phyloP scores from a whole-genome alignment of 805 yeast species.

The Danielozyma ontarioensis region DNA sequence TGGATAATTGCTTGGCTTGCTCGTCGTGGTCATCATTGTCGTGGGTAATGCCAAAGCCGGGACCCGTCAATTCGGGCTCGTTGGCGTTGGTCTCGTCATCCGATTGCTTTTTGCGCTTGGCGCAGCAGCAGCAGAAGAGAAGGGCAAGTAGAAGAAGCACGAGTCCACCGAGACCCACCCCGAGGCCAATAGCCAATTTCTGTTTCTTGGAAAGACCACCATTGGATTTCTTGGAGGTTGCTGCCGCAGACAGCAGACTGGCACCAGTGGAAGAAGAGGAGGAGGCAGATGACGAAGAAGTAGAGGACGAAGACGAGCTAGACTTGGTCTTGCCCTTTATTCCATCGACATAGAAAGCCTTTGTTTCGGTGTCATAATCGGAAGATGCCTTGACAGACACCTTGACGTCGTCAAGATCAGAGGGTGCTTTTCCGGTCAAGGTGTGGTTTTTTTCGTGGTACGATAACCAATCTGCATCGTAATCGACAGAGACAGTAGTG shows the following conservation, averaged over 20 bases:
- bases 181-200: conserved; percentile 84
- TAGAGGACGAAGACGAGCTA: conserved; percentile 18
- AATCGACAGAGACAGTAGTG: conserved; percentile 45
- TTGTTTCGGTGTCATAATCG: conserved; percentile 21
- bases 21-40: conserved; percentile 22
- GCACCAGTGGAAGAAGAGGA: conserved; percentile 24
- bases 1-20: conserved; percentile 38
- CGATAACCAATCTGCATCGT: conserved; percentile 54
- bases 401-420: conserved; percentile 15
- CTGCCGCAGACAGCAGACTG: conserved; percentile 12
- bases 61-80: conserved; percentile 21
- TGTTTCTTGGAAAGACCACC: conserved; percentile 32
- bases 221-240: conserved; percentile 3
- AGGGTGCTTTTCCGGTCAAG: conserved; percentile 59
- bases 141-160: conserved; percentile 44
- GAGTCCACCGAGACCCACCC: conserved; percentile 73
- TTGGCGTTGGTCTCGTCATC: conserved; percentile 12
- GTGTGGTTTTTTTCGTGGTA: conserved; percentile 59
- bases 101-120: conserved; percentile 24
- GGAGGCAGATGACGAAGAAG: conserved; percentile 14
- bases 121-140: conserved; percentile 52
- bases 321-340: conserved; percentile 24
- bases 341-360: conserved; percentile 50
- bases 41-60: conserved; percentile 29
- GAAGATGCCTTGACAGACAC: conserved; percentile 28